A percentile compares a stretch with the other conserved stretches of the same genome.
These are phyloP conservation scores for Ogataea nitratoaversa DNA, from an alignment of 805 yeast genomes.

Conservation along the genomic window DNA sequence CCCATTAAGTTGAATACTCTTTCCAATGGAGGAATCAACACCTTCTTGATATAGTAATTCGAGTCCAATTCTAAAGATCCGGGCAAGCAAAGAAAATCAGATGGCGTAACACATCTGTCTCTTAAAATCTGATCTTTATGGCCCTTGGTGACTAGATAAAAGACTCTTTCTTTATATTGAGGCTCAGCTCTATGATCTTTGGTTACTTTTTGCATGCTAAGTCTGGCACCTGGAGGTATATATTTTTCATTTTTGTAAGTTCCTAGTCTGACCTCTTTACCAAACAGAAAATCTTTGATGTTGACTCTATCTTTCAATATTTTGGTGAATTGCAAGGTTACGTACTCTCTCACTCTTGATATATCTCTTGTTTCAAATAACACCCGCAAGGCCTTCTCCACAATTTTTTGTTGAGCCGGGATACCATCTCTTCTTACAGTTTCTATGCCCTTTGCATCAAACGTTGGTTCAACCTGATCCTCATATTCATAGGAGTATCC, in stretches of 20 bases:
- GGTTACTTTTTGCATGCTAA: conserved; percentile 60
- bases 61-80: conserved; percentile 54
- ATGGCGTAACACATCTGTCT: conserved; percentile 79
- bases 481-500: conserved; percentile 72
- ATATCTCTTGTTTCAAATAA: conserved; percentile 72
- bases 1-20: conserved; percentile 81
- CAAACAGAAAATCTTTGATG: conserved; percentile 83
- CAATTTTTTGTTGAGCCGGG: conserved; percentile 83
- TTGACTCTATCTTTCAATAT: conserved; percentile 60
- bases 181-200: conserved; percentile 75
- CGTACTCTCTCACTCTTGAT: conserved; percentile 62
- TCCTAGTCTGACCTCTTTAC: conserved; percentile 84
- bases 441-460: conserved; percentile 97
- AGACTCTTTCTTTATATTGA: conserved; percentile 83
- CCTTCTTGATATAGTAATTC: conserved; percentile 80
- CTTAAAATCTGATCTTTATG: conserved; percentile 53
- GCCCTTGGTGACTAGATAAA: conserved; percentile 71
- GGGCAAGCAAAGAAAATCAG: conserved; percentile 49
- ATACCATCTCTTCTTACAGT: conserved; percentile 93
- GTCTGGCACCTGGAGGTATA: conserved; percentile 88
- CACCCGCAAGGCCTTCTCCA: conserved; percentile 61
- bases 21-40: conserved; percentile 85
- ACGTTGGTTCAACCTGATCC: conserved; percentile 52
- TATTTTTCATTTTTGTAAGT: conserved; percentile 66
- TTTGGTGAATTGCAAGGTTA: conserved; percentile 61